Evolutionary conservation across 257 asterid species (phyloP).

Genomic region (Eustoma russellianum): DNA sequence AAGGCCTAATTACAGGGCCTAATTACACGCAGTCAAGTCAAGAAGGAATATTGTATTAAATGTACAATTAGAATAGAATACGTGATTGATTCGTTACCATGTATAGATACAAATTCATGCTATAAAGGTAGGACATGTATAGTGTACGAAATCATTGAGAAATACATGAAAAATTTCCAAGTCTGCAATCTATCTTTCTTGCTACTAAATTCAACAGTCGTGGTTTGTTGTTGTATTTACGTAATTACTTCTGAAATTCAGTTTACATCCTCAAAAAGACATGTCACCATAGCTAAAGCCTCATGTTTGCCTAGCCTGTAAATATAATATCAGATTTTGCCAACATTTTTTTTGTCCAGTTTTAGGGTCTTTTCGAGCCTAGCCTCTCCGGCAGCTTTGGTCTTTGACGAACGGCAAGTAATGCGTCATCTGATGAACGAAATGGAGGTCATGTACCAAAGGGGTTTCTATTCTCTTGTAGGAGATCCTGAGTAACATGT

Average conservation of each 20-base stretch:
- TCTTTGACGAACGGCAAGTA: slow-evolving; percentile 24
- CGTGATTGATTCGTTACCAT: no score
- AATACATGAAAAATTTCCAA: no score
- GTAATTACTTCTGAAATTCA: not conserved
- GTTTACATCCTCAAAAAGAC: slow-evolving; percentile 2
- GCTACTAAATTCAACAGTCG: no score
- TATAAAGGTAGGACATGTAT: no score
- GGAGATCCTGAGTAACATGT: slow-evolving; percentile 40
- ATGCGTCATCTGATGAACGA: slow-evolving; percentile 28
- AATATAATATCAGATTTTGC: not conserved
- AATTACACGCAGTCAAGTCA: no score
- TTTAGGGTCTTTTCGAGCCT: slow-evolving; percentile 7
- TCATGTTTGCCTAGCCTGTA: not conserved
- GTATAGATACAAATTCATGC: no score
- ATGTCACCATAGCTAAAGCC: slow-evolving; percentile 3
- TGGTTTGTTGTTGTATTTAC: slow-evolving; percentile 19
- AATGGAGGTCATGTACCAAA: slow-evolving; percentile 52
- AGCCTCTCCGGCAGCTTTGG: slow-evolving; percentile 7
- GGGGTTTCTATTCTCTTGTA: slow-evolving; percentile 46
- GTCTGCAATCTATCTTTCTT: no score
- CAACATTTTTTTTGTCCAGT: not conserved
- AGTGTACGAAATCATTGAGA: no score
- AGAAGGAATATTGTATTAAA: no score
- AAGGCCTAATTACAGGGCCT: no score
- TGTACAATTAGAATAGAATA: no score